Base-by-base conservation (phyloP, 164 flowering plant species). In the Euptelea pleiosperma region DNA sequence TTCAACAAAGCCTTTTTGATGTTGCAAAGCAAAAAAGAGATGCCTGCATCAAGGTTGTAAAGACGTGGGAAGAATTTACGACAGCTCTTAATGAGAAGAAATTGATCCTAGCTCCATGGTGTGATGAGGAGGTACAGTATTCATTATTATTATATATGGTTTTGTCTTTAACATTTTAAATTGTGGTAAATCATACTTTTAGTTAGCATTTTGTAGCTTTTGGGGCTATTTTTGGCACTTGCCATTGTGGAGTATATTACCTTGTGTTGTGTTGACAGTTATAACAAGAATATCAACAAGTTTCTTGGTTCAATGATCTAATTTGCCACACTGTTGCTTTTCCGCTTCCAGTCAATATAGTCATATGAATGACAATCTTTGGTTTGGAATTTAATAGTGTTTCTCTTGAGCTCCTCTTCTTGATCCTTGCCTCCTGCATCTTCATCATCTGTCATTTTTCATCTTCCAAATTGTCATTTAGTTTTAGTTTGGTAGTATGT, bases 61-160 rank as follows among this genome's bases (percentile, higher is more conserved):
- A 60, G 34, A 91, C 91, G 0, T 91, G 93, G 93, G 93, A 88
- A 34, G 93, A 91, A 46, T 91, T 91, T 46, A 39, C 58, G 10
- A 77, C 67, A 42, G 93, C 93, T 14, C 77, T 91, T n/a, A 49
- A 72, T 35, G 75, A 83, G 33, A 86, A 72, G 81, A 84, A 84
- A 58, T 44, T 90, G 86, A 84, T 90, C 67, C 70, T 87, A 25
- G 95, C 91, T 65, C 95, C 95, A 39, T 90, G 92, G 90, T 84
- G 95, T 71, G 87, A 87, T 74, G 92, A 90, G 57, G 84, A 78
- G 92, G 88, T 80, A 75, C 14, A 16, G 5, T 60, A 16, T 30
- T n/a, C n/a, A 15, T 48, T 42, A 9, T 47, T 48, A n/a, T 12
- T 25, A 11, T 25, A 36, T 26, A 4, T 8, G 26, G 19, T 28